Conservation (phyloP, 768 basidiomycete genomes). For the Sarcodon aspratus region DNA sequence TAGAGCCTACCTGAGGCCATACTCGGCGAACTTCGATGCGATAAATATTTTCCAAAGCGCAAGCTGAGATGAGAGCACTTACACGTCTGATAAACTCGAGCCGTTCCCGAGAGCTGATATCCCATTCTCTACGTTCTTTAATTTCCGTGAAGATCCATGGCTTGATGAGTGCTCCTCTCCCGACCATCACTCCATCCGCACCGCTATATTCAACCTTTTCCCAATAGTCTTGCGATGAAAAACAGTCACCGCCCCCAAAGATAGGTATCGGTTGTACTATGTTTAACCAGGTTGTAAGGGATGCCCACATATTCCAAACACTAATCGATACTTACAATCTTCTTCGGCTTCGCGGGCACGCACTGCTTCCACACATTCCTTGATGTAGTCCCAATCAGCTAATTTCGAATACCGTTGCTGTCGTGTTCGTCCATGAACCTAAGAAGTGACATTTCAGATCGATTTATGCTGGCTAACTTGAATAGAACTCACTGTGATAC, state of each 20-base stretch:
- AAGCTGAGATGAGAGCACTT: slow-evolving; percentile 7
- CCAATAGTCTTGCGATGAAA: slow-evolving; percentile 80
- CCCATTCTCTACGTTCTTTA: slow-evolving; percentile 88
- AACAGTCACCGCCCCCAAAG: slow-evolving; percentile 94
- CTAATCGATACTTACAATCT: slow-evolving; percentile 36
- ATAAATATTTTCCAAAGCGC: neutral
- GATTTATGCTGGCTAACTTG: neutral
- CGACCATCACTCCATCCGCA: slow-evolving; percentile 94
- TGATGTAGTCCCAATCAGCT: slow-evolving; percentile 94
- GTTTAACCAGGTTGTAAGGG: neutral
- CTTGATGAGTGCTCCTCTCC: slow-evolving; percentile 90
- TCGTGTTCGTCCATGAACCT: slow-evolving; percentile 94
- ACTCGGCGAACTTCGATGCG: slow-evolving; percentile 66
- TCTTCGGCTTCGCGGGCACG: slow-evolving; percentile 60
- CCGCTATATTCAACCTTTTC: slow-evolving; percentile 63
- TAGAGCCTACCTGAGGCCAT: slow-evolving; percentile 56
- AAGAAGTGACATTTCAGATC: neutral
- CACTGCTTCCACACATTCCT: slow-evolving; percentile 73
- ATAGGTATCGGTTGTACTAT: slow-evolving; percentile 82
- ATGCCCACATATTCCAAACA: neutral
- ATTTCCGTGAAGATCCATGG: slow-evolving; percentile 96
- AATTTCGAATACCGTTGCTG: slow-evolving; percentile 90
- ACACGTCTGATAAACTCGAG: slow-evolving; percentile 73
- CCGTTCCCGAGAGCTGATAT: slow-evolving; percentile 77
- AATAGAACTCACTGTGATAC: slow-evolving; percentile 32